A percentile compares a stretch with the other conserved stretches of the same genome.
These are phyloP conservation scores for Kalmusia sp. DNA, from an alignment of 2,329 filamentous ascomycete species.

Conservation along the genomic window DNA sequence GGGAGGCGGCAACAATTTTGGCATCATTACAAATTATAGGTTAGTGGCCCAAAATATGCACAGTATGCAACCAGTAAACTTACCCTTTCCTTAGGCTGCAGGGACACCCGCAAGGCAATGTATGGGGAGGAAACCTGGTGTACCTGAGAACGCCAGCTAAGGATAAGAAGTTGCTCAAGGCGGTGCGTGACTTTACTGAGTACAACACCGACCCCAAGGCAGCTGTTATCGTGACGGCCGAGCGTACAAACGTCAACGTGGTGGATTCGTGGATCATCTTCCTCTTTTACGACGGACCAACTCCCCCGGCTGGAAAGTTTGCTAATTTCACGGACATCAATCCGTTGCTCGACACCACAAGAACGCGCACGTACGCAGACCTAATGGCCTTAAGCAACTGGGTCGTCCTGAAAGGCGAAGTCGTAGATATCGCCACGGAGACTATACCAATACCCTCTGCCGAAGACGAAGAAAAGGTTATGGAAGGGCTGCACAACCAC, in stretches of 20 bases:
- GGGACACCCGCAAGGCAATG: constrained; percentile 27
- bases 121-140: constrained; percentile 59
- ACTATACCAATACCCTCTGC: constrained; percentile 38
- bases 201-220: constrained; percentile 54
- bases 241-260: constrained; percentile 33
- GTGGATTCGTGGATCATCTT: constrained; percentile 43
- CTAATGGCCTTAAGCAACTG: constrained; percentile 57
- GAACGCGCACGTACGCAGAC: constrained; percentile 57
- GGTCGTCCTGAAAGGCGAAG: constrained; percentile 40
- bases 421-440: constrained; percentile 44
- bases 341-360: constrained; percentile 53
- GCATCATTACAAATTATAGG: constrained; percentile 39
- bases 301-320: constrained; percentile 60
- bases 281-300: constrained; percentile 45
- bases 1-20: constrained; percentile 50
- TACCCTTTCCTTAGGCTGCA: constrained; percentile 15
- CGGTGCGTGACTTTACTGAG: constrained; percentile 63
- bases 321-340: constrained; percentile 61
- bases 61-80: not conserved
- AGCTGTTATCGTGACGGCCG: constrained; percentile 40
- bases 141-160: constrained; percentile 48
- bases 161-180: constrained; percentile 52
- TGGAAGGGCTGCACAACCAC: constrained; percentile 35
- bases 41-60: not conserved
- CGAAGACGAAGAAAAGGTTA: constrained; percentile 30